phyloP scores from a whole-genome alignment of 2,329 filamentous ascomycete genomes.

The Neoscytalidium dimidiatum region DNA sequence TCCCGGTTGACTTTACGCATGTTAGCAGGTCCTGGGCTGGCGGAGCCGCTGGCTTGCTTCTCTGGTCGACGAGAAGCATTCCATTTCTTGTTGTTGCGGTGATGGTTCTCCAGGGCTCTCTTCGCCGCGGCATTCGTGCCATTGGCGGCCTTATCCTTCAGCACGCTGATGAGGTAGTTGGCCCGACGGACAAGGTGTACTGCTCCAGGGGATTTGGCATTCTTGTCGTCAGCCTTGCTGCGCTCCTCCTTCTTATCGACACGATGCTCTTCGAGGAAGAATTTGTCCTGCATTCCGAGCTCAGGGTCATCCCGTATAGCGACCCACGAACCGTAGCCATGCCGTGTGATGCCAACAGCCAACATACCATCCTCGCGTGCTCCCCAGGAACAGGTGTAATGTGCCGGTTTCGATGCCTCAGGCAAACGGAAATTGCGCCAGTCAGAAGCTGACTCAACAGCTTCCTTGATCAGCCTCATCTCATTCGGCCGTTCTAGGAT shows the following conservation, averaged over 20 bases:
- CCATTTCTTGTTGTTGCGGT: slow-evolving; percentile 88
- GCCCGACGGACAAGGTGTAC: slow-evolving; percentile 94
- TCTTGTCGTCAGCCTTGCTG: slow-evolving; percentile 68
- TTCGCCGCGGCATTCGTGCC: slow-evolving; percentile 71
- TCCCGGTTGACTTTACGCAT: slow-evolving; percentile 40
- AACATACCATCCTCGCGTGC: slow-evolving; percentile 96
- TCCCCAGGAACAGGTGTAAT: slow-evolving; percentile 91
- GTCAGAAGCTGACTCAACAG: slow-evolving; percentile 66
- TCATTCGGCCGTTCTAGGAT: slow-evolving; percentile 89
- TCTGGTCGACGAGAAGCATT: slow-evolving; percentile 54
- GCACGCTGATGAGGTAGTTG: slow-evolving; percentile 92
- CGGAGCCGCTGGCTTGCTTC: slow-evolving; percentile 62
- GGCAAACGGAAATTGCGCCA: slow-evolving; percentile 80
- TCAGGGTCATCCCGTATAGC: slow-evolving; percentile 91
- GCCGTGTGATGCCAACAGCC: slow-evolving; percentile 85
- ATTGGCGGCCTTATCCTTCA: slow-evolving; percentile 75
- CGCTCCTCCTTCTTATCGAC: slow-evolving; percentile 97
- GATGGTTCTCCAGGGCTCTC: slow-evolving; percentile 85
- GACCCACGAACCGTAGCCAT: slow-evolving; percentile 94
- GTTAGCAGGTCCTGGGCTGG: slow-evolving; percentile 66
- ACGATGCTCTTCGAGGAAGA: slow-evolving; percentile 96
- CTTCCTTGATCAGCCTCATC: slow-evolving; percentile 78
- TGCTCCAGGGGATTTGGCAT: slow-evolving; percentile 89
- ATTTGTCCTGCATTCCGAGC: slow-evolving; percentile 82
- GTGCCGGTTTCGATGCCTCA: slow-evolving; percentile 88